Percentiles rank a stretch among this genome's conserved stretches.
These are phyloP conservation scores for Purshia tridentata DNA, from an alignment of 306 rosid genomes.

Conservation along the genomic window DNA sequence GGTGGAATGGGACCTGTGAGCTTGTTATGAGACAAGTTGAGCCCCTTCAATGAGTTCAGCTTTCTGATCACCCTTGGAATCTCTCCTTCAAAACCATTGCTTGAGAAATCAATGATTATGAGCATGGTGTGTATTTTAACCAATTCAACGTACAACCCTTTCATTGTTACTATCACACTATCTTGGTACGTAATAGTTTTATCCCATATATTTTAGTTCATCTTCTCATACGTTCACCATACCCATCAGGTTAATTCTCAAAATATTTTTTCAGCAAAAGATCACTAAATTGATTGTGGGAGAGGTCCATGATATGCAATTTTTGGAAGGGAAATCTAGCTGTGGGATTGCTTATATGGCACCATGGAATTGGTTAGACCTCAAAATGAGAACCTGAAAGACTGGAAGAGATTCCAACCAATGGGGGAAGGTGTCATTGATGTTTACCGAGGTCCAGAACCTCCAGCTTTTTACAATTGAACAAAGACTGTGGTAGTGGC, in stretches of 20 bases:
- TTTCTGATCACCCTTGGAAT: not conserved
- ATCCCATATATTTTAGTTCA: not conserved
- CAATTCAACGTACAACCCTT: not conserved
- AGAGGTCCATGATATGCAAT: slow-evolving; percentile 8
- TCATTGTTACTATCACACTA: not conserved
- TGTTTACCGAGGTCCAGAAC: not conserved
- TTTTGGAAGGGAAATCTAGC: not conserved
- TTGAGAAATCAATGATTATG: slow-evolving; percentile 3
- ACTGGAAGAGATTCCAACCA: slow-evolving; percentile 10
- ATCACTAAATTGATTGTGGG: slow-evolving; percentile 1
- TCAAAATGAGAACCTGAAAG: not conserved
- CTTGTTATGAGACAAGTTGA: not conserved
- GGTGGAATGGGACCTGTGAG: not conserved
- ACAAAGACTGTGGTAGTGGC: not conserved
- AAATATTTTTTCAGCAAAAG: slow-evolving; percentile 3
- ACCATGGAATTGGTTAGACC: slow-evolving; percentile 8
- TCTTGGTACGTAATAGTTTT: rapidly evolving
- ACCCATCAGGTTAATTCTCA: not conserved
- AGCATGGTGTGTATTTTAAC: not conserved
- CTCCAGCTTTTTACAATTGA: not conserved
- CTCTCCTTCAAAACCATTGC: not conserved
- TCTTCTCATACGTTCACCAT: not conserved
- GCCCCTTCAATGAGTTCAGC: not conserved
- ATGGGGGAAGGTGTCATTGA: slow-evolving; percentile 1
- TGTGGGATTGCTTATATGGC: not conserved